Evolutionary conservation across 371 early-diverging fungal species (phyloP), one percentile per base, ranked within the genome.

Genomic region (Nematocida sp.): DNA sequence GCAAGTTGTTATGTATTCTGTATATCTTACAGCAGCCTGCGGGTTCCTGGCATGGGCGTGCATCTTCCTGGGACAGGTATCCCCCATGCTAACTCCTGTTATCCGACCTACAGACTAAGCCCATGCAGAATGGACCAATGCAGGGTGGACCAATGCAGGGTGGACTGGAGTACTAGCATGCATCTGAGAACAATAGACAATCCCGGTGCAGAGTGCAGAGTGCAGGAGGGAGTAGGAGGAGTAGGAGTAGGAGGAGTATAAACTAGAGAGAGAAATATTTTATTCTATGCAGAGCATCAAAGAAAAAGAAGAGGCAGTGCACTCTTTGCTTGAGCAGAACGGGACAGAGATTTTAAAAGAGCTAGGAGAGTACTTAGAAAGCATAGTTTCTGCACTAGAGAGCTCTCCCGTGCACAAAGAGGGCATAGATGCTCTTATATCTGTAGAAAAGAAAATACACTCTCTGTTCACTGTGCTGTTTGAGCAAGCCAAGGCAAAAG

Each of bases 21-120:
- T 60, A 4, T 70, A 58, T 21, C 36, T 52, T 15, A 19, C 74
- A 15, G 21, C 38, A 4, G 43, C 21, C 4, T 70, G 74, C 29
- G 11, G 54, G 2, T 29, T 70, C 11, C 45, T 70, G 3, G 54
- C 74, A 8, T 70, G 74, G 74, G 62, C 60, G 25, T 70, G 74
- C 31, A 37, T 70, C 3, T 70, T 49, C 60, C 40, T 70, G 21
- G 62, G 74, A 21, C 74, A 70, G 36, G 58, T 48, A 13, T 17
- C 17, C 23, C 74, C 74, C 5, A 70, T 70, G 50, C 31, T 70
- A 32, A 17, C 5, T 19, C 74, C 62, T n/a, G 27, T n/a, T n/a
- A n/a, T n/a, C n/a, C n/a, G n/a, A n/a, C n/a, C n/a, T n/a, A n/a
- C n/a, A n/a, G n/a, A n/a, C n/a, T n/a, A n/a, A n/a, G n/a, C n/a